Evolutionary conservation across 2,329 filamentous ascomycete genomes (phyloP), one percentile per base, ranked within the genome.

Genomic region (Aspergillus phoenicis): DNA sequence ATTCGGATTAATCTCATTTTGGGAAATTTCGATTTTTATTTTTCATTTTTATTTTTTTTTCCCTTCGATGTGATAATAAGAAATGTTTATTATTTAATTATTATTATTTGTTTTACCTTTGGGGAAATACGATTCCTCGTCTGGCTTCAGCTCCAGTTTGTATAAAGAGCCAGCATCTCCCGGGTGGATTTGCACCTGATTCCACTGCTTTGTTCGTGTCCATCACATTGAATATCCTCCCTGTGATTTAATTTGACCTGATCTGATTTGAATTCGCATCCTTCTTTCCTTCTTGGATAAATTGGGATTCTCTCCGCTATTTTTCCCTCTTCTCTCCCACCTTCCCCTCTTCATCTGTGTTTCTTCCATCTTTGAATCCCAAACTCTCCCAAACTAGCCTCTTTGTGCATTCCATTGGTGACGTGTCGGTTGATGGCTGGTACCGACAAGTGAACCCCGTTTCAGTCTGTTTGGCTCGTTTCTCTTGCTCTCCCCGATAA

Each of bases 401-500:
- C 11, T 36, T 13, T 28, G 22, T 17, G 26, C 22, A 49, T 49
- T 49, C 30, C 17, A 5, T 57, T 47, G 26, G 28, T 57, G 54
- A 57, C 28, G 54, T 49, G 54, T 57, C n/a, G 13, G 54, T 57
- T 33, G n/a, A 51, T 51, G 47, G 41, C 41, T 47, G 22, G 15
- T n/a, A 20, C 41, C 54, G 17, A 45, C 45, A 52, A 30, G 26
- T 51, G 15, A 51, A 51, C n/a, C 26, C 24, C 24, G 15, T 30
- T 22, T 22, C 41, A 22, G 41, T 45, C 47, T 28, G 26, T 51
- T 51, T 56, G 43, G 33, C 33, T 54, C 36, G 22, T 26, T n/a
- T 53, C 57, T 58, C 49, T 58, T 47, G 17, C 52, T 47, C 22
- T 45, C 51, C 26, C 57, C 57, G 52, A 62, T 62, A 62, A 62